Evolutionary conservation across 768 basidiomycete genomes (phyloP).

Genomic region (Sporobolomyces pararoseus): DNA sequence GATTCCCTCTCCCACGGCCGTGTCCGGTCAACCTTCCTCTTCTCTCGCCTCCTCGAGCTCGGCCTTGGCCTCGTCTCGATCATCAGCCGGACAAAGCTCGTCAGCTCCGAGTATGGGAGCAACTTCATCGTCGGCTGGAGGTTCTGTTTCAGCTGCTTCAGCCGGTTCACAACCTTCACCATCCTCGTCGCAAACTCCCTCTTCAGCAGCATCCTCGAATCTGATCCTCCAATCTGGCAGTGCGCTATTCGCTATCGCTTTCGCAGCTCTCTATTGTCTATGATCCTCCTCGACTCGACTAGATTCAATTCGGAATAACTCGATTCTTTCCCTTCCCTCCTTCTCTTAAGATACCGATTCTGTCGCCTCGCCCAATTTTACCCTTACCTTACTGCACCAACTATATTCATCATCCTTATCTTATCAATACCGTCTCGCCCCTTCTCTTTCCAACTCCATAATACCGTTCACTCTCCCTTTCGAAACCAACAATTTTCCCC

Average conservation of each 20-base stretch:
- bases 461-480: too few relatives aligned
- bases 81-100: background rate
- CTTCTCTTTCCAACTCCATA: too few relatives aligned
- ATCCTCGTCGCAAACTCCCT: constrained; percentile 3
- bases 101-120: background rate
- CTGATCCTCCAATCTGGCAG: background rate
- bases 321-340: background rate
- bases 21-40: constrained; percentile 4
- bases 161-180: background rate
- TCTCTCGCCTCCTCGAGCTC: background rate
- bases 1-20: constrained; percentile 8
- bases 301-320: too few relatives aligned
- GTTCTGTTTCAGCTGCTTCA: background rate
- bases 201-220: background rate
- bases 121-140: background rate
- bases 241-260: background rate
- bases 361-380: too few relatives aligned
- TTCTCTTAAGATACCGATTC: too few relatives aligned
- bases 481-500: too few relatives aligned
- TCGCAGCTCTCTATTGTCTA: background rate
- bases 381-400: background rate
- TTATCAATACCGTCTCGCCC: too few relatives aligned
- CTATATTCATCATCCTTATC: background rate
- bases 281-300: background rate
- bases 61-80: background rate